Evolutionary conservation across 495 filamentous ascomycete genomes (phyloP).

Genomic region (Annulohypoxylon nitens): DNA sequence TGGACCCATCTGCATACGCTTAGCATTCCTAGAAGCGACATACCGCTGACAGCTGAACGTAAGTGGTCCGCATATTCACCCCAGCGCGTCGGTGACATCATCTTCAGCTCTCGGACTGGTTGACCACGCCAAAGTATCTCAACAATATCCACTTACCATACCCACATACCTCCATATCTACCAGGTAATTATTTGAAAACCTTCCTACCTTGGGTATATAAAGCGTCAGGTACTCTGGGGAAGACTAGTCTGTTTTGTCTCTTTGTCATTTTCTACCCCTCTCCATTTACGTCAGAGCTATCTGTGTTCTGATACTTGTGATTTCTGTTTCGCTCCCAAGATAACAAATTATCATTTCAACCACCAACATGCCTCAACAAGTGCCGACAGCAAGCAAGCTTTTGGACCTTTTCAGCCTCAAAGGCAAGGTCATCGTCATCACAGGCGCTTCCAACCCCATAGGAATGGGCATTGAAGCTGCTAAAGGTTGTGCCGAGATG

Average conservation of each 20-base stretch:
- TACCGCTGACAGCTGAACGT: slow-evolving; percentile 16
- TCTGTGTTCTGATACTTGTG: neutral
- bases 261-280: neutral
- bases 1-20: slow-evolving; percentile 11
- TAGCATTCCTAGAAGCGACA: slow-evolving; percentile 22
- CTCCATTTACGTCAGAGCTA: neutral
- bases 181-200: neutral
- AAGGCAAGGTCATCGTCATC: slow-evolving; percentile 67
- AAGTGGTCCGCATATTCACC: slow-evolving; percentile 33
- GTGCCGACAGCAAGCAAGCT: slow-evolving; percentile 53
- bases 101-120: slow-evolving; percentile 3
- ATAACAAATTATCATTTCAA: slow-evolving; percentile 1
- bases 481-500: slow-evolving; percentile 64
- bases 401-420: slow-evolving; percentile 62
- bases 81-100: slow-evolving; percentile 26
- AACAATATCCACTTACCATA: slow-evolving; percentile 22
- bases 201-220: slow-evolving; percentile 28
- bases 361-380: slow-evolving; percentile 50
- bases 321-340: neutral
- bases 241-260: neutral
- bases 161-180: slow-evolving; percentile 21
- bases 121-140: neutral
- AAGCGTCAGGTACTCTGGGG: neutral
- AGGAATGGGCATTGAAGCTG: slow-evolving; percentile 65
- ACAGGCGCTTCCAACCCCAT: slow-evolving; percentile 66